Evolutionary conservation across 331 rosid species (phyloP).

Genomic region (Dryas integrifolia): DNA sequence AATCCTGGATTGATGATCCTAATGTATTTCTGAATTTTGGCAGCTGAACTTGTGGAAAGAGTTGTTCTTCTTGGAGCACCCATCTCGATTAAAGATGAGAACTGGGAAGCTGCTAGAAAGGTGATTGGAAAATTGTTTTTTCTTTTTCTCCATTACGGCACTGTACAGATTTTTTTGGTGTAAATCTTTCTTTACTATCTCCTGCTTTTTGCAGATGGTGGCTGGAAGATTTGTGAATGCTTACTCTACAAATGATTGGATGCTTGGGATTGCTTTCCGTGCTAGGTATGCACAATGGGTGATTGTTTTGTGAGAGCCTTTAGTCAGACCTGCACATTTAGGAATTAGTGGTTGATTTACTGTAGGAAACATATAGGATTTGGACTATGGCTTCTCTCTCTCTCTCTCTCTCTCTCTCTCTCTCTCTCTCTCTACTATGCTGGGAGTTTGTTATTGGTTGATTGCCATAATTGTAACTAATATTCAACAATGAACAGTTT

Average conservation of each 20-base stretch:
- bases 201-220: slow-evolving; percentile 43
- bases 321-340: neutral
- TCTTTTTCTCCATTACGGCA: neutral
- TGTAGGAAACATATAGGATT: neutral
- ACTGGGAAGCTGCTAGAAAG: slow-evolving; percentile 53
- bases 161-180: neutral
- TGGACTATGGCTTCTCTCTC: too few relatives aligned
- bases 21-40: slow-evolving; percentile 12
- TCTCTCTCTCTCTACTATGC: neutral
- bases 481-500: slow-evolving; percentile 29
- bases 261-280: slow-evolving; percentile 51
- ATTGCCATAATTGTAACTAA: neutral
- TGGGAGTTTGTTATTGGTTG: neutral
- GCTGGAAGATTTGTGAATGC: slow-evolving; percentile 55
- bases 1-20: neutral
- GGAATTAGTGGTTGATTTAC: neutral
- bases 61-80: slow-evolving; percentile 57
- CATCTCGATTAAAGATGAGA: slow-evolving; percentile 47
- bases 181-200: slow-evolving; percentile 5
- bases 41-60: slow-evolving; percentile 50
- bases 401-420: neutral
- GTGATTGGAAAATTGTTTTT: slow-evolving; percentile 19
- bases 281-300: slow-evolving; percentile 35
- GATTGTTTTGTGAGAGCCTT: slow-evolving; percentile 1
- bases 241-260: slow-evolving; percentile 53